Conservation (phyloP, 1,284 basidiomycete genomes). For the Cryptococcus sp. region DNA sequence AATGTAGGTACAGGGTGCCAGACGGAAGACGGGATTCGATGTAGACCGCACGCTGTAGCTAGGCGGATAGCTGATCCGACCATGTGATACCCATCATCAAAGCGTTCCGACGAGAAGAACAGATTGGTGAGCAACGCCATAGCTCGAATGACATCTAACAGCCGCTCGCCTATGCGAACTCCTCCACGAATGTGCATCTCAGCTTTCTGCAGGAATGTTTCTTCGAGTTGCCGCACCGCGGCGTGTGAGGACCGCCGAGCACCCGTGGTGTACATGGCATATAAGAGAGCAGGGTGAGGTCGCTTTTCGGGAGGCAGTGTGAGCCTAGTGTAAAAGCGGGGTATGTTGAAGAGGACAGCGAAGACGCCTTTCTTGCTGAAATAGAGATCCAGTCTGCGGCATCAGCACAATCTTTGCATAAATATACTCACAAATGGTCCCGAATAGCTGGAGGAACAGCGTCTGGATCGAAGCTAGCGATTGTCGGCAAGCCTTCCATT, state of each 20-base stretch:
- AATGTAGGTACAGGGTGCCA: conserved; percentile 20
- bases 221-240: conserved; percentile 30
- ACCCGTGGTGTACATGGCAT: conserved; percentile 33
- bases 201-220: conserved; percentile 37
- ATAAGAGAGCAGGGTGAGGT: conserved; percentile 31
- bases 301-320: conserved; percentile 29
- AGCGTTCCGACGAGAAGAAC: conserved; percentile 36
- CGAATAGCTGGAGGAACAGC: conserved; percentile 38
- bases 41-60: conserved; percentile 33
- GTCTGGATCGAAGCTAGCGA: conserved; percentile 29
- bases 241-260: conserved; percentile 33
- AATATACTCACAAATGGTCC: conserved; percentile 35
- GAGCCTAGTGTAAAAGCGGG: conserved; percentile 31
- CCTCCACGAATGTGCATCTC: conserved; percentile 34
- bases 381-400: conserved; percentile 28
- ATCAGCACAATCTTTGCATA: conserved; percentile 16
- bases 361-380: conserved; percentile 20
- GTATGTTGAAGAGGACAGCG: conserved; percentile 23
- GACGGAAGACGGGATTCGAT: conserved; percentile 28
- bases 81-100: conserved; percentile 30
- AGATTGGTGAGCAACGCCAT: conserved; percentile 33
- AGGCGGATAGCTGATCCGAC: conserved; percentile 30
- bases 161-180: conserved; percentile 29
- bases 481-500: too few species aligned
- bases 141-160: conserved; percentile 38